A percentile compares a stretch with the other conserved stretches of the same genome.
Evolutionary conservation across 768 basidiomycete genomes (phyloP).

Genomic region (Pulveroboletus sp.): DNA sequence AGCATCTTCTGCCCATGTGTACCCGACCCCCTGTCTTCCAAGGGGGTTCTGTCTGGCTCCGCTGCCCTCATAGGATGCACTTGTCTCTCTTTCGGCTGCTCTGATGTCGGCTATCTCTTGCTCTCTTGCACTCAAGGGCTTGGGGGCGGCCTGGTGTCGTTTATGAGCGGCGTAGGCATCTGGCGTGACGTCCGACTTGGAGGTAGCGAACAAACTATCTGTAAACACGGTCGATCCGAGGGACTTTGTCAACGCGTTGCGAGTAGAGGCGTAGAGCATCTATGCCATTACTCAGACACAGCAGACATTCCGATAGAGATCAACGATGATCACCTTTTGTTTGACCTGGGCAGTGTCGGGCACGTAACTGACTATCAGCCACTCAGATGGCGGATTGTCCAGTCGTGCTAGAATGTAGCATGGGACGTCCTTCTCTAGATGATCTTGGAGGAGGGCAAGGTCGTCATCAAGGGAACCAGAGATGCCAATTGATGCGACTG

Average conservation of each 20-base stretch:
- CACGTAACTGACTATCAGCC: slow-evolving; percentile 76
- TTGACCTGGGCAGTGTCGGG: slow-evolving; percentile 78
- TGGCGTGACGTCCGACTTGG: slow-evolving; percentile 59
- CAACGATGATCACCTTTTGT: slow-evolving; percentile 54
- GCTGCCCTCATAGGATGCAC: slow-evolving; percentile 53
- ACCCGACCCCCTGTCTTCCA: slow-evolving; percentile 50
- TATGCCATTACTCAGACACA: slow-evolving; percentile 30
- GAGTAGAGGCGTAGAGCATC: slow-evolving; percentile 89
- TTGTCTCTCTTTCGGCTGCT: slow-evolving; percentile 65
- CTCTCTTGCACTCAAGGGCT: slow-evolving; percentile 80
- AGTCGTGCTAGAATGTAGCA: slow-evolving; percentile 72
- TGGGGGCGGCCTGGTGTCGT: slow-evolving; percentile 65
- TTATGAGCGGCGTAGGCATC: slow-evolving; percentile 72
- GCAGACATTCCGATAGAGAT: neutral
- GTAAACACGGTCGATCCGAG: slow-evolving; percentile 71
- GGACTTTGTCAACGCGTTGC: slow-evolving; percentile 61
- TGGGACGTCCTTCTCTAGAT: slow-evolving; percentile 57
- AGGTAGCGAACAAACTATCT: slow-evolving; percentile 75
- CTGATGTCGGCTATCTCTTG: slow-evolving; percentile 75
- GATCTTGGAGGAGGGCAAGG: slow-evolving; percentile 49
- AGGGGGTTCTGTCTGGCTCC: slow-evolving; percentile 51
- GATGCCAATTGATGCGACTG: slow-evolving; percentile 46
- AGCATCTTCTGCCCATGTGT: slow-evolving; percentile 64
- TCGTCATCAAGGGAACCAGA: slow-evolving; percentile 57
- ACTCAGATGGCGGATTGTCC: slow-evolving; percentile 56